Percentiles rank a stretch among this genome's conserved stretches.
Evolutionary conservation across 805 yeast genomes (phyloP).

Genomic region (Metschnikowia santaceciliae): DNA sequence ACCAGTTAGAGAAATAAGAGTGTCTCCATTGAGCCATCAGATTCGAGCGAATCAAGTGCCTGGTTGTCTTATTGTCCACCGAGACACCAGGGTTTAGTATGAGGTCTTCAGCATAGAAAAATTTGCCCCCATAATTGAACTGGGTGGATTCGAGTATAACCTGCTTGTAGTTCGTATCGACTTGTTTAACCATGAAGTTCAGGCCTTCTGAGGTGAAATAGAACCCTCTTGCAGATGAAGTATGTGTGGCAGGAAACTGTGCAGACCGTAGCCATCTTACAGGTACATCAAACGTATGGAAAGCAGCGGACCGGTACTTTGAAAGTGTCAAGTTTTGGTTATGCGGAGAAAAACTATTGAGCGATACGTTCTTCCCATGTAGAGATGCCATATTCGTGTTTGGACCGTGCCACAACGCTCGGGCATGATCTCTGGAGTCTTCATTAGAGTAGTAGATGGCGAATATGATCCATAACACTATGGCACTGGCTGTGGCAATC

Average conservation of each 20-base stretch:
- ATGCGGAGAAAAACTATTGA: constrained; percentile 26
- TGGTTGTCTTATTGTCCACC: constrained; percentile 39
- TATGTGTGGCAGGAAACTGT: constrained; percentile 28
- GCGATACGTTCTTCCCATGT: constrained; percentile 28
- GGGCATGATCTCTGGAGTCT: constrained; percentile 14
- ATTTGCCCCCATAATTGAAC: constrained; percentile 42
- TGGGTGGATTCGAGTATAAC: constrained; percentile 26
- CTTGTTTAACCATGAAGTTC: constrained; percentile 22
- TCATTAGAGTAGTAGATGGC: constrained; percentile 26
- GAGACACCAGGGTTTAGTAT: constrained; percentile 37
- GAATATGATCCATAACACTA: constrained; percentile 26
- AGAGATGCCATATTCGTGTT: constrained; percentile 20
- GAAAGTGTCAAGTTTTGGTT: constrained; percentile 28
- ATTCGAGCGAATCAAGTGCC: constrained; percentile 56
- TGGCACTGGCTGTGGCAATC: constrained; percentile 1
- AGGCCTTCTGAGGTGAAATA: constrained; percentile 20
- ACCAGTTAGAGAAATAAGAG: constrained; percentile 33
- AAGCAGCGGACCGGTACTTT: constrained; percentile 21
- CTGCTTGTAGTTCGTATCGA: constrained; percentile 24
- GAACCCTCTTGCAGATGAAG: constrained; percentile 24
- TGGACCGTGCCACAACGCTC: constrained; percentile 17
- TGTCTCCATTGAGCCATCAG: constrained; percentile 40
- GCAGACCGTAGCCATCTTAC: constrained; percentile 27
- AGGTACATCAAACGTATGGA: neutral
- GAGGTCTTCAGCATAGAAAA: constrained; percentile 29